phyloP scores from a whole-genome alignment of 257 asterid genomes.

The Salvia rosmarinus region DNA sequence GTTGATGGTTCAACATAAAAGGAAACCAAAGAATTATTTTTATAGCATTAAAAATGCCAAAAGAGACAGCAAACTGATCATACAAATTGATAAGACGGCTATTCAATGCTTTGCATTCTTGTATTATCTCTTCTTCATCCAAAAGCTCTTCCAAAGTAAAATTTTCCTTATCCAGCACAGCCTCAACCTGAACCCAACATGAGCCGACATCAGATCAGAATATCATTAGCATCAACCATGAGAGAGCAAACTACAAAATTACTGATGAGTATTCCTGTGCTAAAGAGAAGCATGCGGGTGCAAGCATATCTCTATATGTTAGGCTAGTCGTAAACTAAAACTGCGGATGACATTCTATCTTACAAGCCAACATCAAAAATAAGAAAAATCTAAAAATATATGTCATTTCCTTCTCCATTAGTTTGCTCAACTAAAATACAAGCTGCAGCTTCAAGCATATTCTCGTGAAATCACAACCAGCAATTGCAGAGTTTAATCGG shows the following conservation, averaged over 20 bases:
- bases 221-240: constrained; percentile 5
- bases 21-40: constrained; percentile 8
- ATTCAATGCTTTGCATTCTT: constrained; percentile 98
- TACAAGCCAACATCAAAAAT: constrained; percentile 3
- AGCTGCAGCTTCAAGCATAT: constrained; percentile 7
- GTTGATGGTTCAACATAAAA: constrained; percentile 23
- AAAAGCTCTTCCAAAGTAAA: constrained; percentile 93
- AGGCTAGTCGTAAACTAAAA: constrained; percentile 9
- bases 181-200: constrained; percentile 69
- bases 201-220: constrained; percentile 24
- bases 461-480: constrained; percentile 13
- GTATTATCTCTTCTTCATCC: constrained; percentile 98
- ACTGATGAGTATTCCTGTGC: background rate
- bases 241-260: constrained; percentile 12
- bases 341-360: constrained; percentile 22
- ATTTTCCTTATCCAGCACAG: constrained; percentile 88
- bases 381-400: background rate
- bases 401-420: background rate
- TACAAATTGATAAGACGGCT: constrained; percentile 98
- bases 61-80: constrained; percentile 30
- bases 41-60: constrained; percentile 25
- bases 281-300: constrained; percentile 4
- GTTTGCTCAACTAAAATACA: constrained; percentile 4
- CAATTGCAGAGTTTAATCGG: constrained; percentile 8
- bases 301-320: constrained; percentile 9